Evolutionary conservation across 2,329 filamentous ascomycete genomes (phyloP), one percentile per base, ranked within the genome.

Genomic region (Eurotiales sp.): DNA sequence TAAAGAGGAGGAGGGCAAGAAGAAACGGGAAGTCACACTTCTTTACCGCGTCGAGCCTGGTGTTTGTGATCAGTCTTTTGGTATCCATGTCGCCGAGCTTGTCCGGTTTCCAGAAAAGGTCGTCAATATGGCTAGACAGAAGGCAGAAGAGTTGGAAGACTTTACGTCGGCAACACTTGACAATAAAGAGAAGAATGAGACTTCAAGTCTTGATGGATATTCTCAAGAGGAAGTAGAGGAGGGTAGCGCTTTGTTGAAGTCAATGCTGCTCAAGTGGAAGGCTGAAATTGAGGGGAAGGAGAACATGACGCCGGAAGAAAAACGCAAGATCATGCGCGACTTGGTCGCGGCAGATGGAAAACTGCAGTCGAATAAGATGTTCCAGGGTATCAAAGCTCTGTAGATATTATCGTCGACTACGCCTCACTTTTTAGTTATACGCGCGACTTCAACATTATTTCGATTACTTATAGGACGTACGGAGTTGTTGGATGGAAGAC

Each of bases 41-140:
- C 81, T 99, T 5, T 99, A 99, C 78, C 95, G 96, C 73, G 93
- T 99, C 30, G 89, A 95, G 64, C 88, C 89, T 0, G 93, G 93
- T 44, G 87, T 99, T 61, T 96, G 90, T 66, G 93, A 99, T 69
- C 93, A 99, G 73, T 93, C 87, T 53, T 99, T 99, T 68, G 93
- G 93, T 61, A 99, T 99, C 61, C 93, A 99, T 71, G 95, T 99
- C 12, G 93, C 93, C 1, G 93, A 99, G 73, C 81, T 99, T 5
- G 93, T 99, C 17, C 84, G 91, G 40, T 99, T 99, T 74, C 93
- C 93, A 0, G 86, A 90, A 61, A 99, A 99, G 74, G 95, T 99
- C 14, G 88, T 99, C 55, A 90, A 90, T 57, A 99, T 99, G 95
- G 93, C 93, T n/a, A 95, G 95, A 74, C 83, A 93, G 61, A 99